These are phyloP conservation scores for Wallacemonas rigidus DNA, from an alignment of 208 protist genomes.

Conservation along the genomic window DNA sequence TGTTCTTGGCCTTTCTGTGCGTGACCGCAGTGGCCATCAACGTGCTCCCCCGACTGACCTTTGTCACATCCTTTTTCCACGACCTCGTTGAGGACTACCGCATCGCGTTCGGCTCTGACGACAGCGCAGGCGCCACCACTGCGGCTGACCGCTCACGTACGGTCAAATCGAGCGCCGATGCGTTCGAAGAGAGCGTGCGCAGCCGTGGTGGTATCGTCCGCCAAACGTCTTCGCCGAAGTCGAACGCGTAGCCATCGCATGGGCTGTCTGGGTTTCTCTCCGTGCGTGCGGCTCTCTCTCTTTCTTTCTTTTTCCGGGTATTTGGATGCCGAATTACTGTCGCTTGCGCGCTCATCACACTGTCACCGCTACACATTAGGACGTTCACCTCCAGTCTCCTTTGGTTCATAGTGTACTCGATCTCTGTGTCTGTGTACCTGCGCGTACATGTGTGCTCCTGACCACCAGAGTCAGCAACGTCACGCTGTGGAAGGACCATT, in stretches of 20 bases:
- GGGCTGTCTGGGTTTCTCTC: too few relatives aligned
- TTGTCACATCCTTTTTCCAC: constrained; percentile 19
- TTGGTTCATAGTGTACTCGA: too few relatives aligned
- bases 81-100: constrained; percentile 37
- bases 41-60: constrained; percentile 21
- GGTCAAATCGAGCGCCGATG: neutral
- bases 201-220: constrained; percentile 8
- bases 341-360: too few relatives aligned
- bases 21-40: constrained; percentile 22
- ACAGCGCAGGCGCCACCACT: neutral
- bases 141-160: neutral
- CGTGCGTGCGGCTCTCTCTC: too few relatives aligned
- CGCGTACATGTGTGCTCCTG: too few relatives aligned
- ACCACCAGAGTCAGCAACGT: too few relatives aligned
- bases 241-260: neutral
- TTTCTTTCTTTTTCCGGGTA: too few relatives aligned
- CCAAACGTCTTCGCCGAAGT: neutral
- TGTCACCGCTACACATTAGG: too few relatives aligned
- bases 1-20: constrained; percentile 22
- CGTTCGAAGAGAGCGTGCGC: neutral
- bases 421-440: too few relatives aligned
- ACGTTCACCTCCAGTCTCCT: too few relatives aligned
- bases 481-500: too few relatives aligned
- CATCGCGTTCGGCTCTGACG: constrained; percentile 23
- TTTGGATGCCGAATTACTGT: too few relatives aligned